Base-by-base conservation (phyloP, 2,329 filamentous ascomycete genomes). In the Zasmidium angulare region DNA sequence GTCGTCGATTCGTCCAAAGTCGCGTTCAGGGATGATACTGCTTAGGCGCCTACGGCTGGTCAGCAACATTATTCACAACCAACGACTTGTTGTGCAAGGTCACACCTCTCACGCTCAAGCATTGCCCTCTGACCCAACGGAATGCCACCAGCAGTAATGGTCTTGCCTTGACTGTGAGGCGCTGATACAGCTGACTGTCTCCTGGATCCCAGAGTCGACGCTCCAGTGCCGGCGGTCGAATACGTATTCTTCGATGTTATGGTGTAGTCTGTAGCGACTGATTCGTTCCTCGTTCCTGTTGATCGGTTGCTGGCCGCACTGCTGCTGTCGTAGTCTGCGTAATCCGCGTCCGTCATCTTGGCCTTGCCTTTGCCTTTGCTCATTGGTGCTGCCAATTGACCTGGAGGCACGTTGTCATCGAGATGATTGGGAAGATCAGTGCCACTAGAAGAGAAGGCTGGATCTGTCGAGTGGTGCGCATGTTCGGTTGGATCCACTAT, bases 331-430 rank as follows among this genome's bases (percentile, higher is more conserved):
- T 46, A 46, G 2, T 53, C 50, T n/a, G 49, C 23, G 6, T 51
- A 46, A 2, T 53, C 50, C 12, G 49, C 23, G 4, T 51, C 55
- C 7, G 47, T 53, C 50, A 46, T 46, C 24, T 46, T 58, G 10
- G 56, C 56, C 46, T 58, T 58, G 20, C 56, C 56, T 21, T 58
- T 58, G 23, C 56, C 56, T 26, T 58, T 58, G 12, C 53, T 50
- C 20, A 21, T 58, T 17, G 12, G 24, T 36, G 29, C n/a, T 19
- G 40, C 48, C 7, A 50, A 19, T 19, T n/a, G 17, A n/a, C 56
- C 56, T 53, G 55, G 50, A 24, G 55, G 49, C 2, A 58, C 43
- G 29, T 58, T 50, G 19, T 54, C 50, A 10, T 50, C 46, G 19
- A 58, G 43, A 20, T 58, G 55, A 20, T 58, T 58, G 24, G 50